A percentile compares a stretch with the other conserved stretches of the same genome.
Conservation (phyloP, 139 green algal genomes). For the Volvox africanus region DNA sequence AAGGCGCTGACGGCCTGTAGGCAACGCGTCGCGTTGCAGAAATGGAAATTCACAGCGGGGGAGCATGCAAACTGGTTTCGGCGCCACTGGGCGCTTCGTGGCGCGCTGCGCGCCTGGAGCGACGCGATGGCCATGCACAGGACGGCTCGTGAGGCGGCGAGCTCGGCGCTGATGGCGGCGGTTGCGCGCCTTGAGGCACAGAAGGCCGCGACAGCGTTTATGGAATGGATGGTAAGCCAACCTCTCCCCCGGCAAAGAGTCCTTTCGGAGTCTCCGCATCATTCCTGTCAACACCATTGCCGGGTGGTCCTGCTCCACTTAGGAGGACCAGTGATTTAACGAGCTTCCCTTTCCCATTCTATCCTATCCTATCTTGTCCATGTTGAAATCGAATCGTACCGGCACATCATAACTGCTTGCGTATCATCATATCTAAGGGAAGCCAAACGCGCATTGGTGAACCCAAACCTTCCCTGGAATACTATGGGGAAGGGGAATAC, state of each 20-base stretch:
- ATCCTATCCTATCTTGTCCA: too few relatives aligned
- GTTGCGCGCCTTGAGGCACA: neutral
- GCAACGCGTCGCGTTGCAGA: neutral
- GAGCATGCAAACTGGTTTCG: neutral
- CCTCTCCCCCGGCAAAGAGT: neutral
- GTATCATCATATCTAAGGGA: too few relatives aligned
- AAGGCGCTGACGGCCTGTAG: neutral
- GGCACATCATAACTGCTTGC: too few relatives aligned
- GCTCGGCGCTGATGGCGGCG: neutral
- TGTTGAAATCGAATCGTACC: too few relatives aligned
- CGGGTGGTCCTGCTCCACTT: too few relatives aligned
- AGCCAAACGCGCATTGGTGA: too few relatives aligned
- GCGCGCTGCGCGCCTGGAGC: neutral
- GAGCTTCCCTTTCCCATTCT: too few relatives aligned
- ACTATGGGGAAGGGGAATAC: too few relatives aligned
- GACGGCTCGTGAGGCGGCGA: neutral
- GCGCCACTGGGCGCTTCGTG: neutral
- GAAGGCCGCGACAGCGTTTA: neutral
- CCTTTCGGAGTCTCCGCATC: too few relatives aligned
- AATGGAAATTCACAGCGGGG: neutral
- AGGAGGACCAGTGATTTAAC: too few relatives aligned
- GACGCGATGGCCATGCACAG: neutral
- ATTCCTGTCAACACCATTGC: too few relatives aligned
- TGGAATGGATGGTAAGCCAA: slow-evolving; percentile 4
- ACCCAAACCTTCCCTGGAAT: too few relatives aligned